A percentile compares a stretch with the other conserved stretches of the same genome.
Evolutionary conservation across 192 early-diverging fungal species (phyloP).

Genomic region (Haplosporangium gracile): DNA sequence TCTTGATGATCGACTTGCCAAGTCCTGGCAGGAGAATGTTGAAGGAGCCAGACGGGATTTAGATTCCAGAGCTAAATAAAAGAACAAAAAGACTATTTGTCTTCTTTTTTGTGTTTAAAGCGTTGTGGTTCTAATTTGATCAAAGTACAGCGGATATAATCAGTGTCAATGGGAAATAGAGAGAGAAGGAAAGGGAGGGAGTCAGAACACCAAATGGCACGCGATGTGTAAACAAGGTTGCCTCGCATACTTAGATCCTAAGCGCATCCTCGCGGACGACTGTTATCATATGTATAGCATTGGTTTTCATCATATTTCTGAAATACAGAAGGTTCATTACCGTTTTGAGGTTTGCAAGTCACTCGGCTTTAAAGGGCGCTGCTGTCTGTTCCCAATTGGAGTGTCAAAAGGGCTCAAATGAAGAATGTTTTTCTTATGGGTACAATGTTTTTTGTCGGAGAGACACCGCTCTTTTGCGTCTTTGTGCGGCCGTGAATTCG

Average conservation of each 20-base stretch:
- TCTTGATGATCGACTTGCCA: neutral
- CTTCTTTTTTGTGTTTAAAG: neutral
- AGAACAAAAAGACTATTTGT: neutral
- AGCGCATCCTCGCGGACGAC: constrained; percentile 39
- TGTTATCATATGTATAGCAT: constrained; percentile 39
- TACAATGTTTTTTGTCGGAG: neutral
- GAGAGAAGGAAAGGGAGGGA: neutral
- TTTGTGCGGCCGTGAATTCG: neutral
- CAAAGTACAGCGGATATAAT: neutral
- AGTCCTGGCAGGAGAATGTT: constrained; percentile 1
- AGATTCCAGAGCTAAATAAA: neutral
- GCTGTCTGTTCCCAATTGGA: too few species aligned
- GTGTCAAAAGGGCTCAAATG: neutral
- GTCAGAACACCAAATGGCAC: constrained; percentile 54
- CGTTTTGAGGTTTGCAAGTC: neutral
- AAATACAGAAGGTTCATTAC: constrained; percentile 43
- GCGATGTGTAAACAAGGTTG: constrained; percentile 53
- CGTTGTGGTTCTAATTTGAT: neutral
- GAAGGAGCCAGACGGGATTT: neutral
- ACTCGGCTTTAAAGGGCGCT: neutral
- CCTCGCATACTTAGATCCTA: constrained; percentile 49
- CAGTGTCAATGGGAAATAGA: neutral
- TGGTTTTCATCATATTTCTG: constrained; percentile 49
- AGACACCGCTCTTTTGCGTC: neutral
- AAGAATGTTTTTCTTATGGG: neutral